Evolutionary conservation across 176 grass and related monocot species (phyloP).

Genomic region (Triticum monococcum): DNA sequence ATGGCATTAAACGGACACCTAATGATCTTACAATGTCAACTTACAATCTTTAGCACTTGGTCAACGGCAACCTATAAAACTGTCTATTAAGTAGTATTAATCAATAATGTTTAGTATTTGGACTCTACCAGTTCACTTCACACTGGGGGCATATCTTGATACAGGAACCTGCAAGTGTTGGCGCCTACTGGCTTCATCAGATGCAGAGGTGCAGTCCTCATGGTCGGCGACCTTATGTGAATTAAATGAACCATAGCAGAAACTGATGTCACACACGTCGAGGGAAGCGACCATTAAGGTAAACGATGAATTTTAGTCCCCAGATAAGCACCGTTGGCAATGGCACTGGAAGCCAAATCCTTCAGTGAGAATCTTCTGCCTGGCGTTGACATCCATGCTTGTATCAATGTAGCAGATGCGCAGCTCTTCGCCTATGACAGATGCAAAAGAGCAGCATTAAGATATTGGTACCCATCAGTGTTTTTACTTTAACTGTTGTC

Average conservation of each 20-base stretch:
- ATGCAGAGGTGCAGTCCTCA: background rate
- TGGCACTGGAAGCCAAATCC: conserved; percentile 77
- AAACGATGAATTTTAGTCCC: conserved; percentile 46
- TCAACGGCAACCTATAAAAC: background rate
- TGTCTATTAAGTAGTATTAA: background rate
- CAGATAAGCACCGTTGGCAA: conserved; percentile 64
- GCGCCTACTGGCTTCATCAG: background rate
- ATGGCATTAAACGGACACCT: background rate
- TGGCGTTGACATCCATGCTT: conserved; percentile 70
- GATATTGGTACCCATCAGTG: background rate
- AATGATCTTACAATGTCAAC: background rate
- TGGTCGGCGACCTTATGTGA: background rate
- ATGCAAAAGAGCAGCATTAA: conserved; percentile 7
- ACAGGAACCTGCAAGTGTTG: background rate
- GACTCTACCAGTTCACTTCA: background rate
- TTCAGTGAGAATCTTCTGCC: conserved; percentile 77
- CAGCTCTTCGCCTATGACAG: conserved; percentile 68
- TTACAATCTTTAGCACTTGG: background rate
- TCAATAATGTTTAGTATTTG: background rate
- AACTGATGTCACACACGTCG: background rate
- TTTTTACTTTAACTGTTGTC: background rate
- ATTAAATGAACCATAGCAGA: conserved; percentile 1
- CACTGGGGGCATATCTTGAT: background rate
- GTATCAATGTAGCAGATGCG: conserved; percentile 90
- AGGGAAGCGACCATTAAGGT: background rate